These are phyloP conservation scores for Chaetomium sp. DNA, from an alignment of 2,329 filamentous ascomycete genomes.

Conservation along the genomic window DNA sequence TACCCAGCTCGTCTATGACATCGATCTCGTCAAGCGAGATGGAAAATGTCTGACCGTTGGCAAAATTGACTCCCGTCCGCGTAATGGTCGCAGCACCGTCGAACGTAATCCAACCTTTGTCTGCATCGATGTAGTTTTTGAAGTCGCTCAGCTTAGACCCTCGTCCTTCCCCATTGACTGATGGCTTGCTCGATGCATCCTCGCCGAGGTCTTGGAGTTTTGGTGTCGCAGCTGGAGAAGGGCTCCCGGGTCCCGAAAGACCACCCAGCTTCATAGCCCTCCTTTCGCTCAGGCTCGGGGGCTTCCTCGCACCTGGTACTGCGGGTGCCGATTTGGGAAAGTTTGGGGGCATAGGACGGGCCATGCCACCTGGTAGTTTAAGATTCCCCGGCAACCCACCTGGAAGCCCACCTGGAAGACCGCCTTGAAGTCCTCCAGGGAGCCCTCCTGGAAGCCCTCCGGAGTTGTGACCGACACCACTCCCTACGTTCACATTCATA, in stretches of 20 bases:
- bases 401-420: conserved; percentile 30
- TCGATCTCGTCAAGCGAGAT: conserved; percentile 96
- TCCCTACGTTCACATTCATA: conserved; percentile 12
- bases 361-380: conserved; percentile 35
- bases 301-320: conserved; percentile 34
- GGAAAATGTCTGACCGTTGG: conserved; percentile 79
- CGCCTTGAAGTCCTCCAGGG: conserved; percentile 36
- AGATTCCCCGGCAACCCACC: conserved; percentile 41
- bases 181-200: conserved; percentile 20
- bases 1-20: conserved; percentile 85
- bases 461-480: conserved; percentile 13
- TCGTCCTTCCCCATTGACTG: conserved; percentile 32
- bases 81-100: conserved; percentile 88
- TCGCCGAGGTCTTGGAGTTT: conserved; percentile 38
- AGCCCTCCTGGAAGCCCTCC: conserved; percentile 37
- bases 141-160: conserved; percentile 53
- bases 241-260: conserved; percentile 33
- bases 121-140: conserved; percentile 79
- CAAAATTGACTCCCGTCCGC: conserved; percentile 84
- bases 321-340: conserved; percentile 50
- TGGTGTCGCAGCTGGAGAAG: conserved; percentile 32
- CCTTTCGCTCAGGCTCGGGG: conserved; percentile 60
- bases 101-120: conserved; percentile 87
- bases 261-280: conserved; percentile 54
- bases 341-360: conserved; percentile 41